Base-by-base conservation (phyloP, 208 protist species). In the Tetramitus jugosus region DNA sequence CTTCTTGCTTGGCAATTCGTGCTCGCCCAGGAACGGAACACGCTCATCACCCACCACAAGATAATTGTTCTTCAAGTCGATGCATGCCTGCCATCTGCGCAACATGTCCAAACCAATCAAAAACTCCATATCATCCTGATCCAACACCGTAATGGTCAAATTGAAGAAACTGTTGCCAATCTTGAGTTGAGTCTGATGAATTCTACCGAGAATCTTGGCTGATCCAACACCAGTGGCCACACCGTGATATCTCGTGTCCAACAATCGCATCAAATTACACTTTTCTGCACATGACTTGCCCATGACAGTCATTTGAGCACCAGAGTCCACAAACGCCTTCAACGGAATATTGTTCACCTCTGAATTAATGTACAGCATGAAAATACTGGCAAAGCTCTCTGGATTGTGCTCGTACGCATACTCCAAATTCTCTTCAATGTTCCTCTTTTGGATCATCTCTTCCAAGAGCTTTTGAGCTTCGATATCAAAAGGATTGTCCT, bases 91-190 rank as follows among this genome's bases (percentile, higher is more conserved):
- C 56, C 94, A 91, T 26, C 91, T 85, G 80, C 82, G 88, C 39
- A 97, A 84, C 84, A 95, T 93, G 79, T 98, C 94, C 4, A 98
- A 88, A 23, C 94, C 95, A 60, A 98, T 88, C 37, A 98, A 89
- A 74, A 96, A 84, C 65, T 96, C 92, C 10, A 95, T 91, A 60
- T 31, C 68, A 42, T 20, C 7, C 23, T 75, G 40, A 39, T 95
- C 88, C 6, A 98, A 79, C n/a, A 98, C 89, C 23, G 82, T 86
- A 68, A 97, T 90, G 29, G 92, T 89, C 35, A 89, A 88, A 39
- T 88, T 82, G 45, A 97, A 87, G 76, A 88, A 80, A 29, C 89
- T 62, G 14, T 85, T 85, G 40, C 89, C 89, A 39, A 97, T 77
- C 43, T 91, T 88, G 3, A 96, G 82, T 0, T 85, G 31, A 0